phyloP scores from a whole-genome alignment of 2,329 filamentous ascomycete genomes.

The Lecanicillium sp. region DNA sequence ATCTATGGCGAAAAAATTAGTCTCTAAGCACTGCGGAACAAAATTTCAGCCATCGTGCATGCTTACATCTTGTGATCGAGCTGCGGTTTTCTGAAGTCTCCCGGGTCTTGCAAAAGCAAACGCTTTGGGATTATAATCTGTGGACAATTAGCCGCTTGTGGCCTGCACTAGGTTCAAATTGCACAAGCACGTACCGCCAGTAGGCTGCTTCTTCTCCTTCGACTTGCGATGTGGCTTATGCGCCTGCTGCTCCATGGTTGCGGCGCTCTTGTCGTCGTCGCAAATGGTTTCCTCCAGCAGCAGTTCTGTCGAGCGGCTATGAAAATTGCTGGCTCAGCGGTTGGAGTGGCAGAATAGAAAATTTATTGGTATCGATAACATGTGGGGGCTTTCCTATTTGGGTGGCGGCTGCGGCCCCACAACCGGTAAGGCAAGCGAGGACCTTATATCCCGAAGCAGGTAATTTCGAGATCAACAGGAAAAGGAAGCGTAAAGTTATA shows the following conservation, averaged over 20 bases:
- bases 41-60: neutral
- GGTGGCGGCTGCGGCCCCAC: too few species aligned
- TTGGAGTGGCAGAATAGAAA: neutral
- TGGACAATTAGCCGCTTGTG: too few species aligned
- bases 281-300: slow-evolving; percentile 1
- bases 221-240: slow-evolving; percentile 79
- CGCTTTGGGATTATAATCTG: slow-evolving; percentile 75
- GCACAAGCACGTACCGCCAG: slow-evolving; percentile 41
- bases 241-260: slow-evolving; percentile 69
- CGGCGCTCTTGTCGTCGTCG: slow-evolving; percentile 9
- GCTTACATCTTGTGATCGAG: slow-evolving; percentile 61
- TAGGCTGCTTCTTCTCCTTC: slow-evolving; percentile 68
- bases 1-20: slow-evolving; percentile 44
- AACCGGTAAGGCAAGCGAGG: too few species aligned
- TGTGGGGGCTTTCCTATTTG: too few species aligned
- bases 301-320: neutral
- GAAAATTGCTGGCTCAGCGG: slow-evolving; percentile 7
- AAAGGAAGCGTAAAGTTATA: too few species aligned
- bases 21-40: neutral
- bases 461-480: too few species aligned
- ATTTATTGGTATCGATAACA: slow-evolving; percentile 7
- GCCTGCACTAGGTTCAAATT: slow-evolving; percentile 16
- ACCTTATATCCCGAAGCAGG: too few species aligned
- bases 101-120: slow-evolving; percentile 81
- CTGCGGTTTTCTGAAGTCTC: slow-evolving; percentile 66